phyloP scores from a whole-genome alignment of 2,329 filamentous ascomycete species.

The Colletotrichum liaoningense region DNA sequence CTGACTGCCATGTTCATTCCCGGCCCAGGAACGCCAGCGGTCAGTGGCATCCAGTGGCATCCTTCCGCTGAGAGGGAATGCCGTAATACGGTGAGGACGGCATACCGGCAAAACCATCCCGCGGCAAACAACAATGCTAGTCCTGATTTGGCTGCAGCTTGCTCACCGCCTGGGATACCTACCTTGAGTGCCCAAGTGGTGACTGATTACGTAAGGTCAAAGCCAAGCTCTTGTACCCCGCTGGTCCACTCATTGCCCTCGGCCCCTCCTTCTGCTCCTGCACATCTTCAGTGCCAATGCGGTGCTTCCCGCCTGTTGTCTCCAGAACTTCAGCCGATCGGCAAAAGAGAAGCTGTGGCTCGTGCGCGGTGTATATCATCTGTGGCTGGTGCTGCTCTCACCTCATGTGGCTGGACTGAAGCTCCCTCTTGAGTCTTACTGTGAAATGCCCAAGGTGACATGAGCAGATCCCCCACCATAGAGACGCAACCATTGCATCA shows the following conservation, averaged over 20 bases:
- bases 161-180: slow-evolving; percentile 14
- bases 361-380: neutral
- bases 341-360: neutral
- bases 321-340: neutral
- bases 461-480: neutral
- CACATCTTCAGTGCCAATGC: neutral
- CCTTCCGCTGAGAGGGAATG: neutral
- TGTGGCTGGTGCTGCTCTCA: neutral
- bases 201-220: neutral
- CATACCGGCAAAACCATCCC: slow-evolving; percentile 26
- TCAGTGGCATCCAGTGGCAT: neutral
- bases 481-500: neutral
- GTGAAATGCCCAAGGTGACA: neutral
- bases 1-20: slow-evolving; percentile 13
- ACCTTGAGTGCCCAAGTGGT: too few species aligned
- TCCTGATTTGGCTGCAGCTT: neutral
- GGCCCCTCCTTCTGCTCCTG: neutral
- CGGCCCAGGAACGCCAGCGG: neutral
- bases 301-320: neutral
- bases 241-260: slow-evolving; percentile 1
- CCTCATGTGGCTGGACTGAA: neutral
- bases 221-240: slow-evolving; percentile 5
- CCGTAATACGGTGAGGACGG: neutral
- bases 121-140: slow-evolving; percentile 13
- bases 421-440: neutral